Percentiles rank a stretch among this genome's conserved stretches.
These are phyloP conservation scores for Pyracantha coccinea DNA, from an alignment of 331 rosid species.

Conservation along the genomic window DNA sequence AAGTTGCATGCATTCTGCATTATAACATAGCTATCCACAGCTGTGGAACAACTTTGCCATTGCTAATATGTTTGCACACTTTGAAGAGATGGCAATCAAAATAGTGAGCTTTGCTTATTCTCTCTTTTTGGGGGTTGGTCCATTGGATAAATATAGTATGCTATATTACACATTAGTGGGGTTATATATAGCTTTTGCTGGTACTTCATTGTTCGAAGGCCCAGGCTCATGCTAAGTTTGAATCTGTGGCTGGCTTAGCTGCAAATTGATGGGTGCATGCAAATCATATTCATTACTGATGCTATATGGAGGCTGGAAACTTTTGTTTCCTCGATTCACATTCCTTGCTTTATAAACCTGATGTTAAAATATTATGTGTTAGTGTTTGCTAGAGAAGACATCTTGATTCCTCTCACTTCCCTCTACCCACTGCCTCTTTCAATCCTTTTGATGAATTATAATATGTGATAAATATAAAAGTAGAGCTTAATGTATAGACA, in stretches of 20 bases:
- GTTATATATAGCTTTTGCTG: conserved; percentile 9
- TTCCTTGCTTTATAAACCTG: conserved; percentile 47
- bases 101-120: neutral
- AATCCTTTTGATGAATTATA: neutral
- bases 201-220: conserved; percentile 37
- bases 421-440: neutral
- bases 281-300: conserved; percentile 35
- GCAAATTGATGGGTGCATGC: conserved; percentile 45
- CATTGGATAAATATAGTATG: neutral
- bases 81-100: neutral
- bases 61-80: conserved; percentile 46
- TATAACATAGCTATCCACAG: conserved; percentile 15
- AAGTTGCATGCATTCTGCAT: conserved; percentile 14
- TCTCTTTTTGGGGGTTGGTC: neutral
- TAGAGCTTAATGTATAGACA: neutral
- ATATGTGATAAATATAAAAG: neutral
- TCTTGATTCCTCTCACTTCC: neutral
- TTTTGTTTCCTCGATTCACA: conserved; percentile 30
- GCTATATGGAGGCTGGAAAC: conserved; percentile 30
- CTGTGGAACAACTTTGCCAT: conserved; percentile 23
- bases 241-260: conserved; percentile 59
- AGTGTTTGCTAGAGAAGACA: neutral
- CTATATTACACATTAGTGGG: neutral
- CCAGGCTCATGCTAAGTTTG: conserved; percentile 25
- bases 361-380: conserved; percentile 16